These are phyloP conservation scores for Aspergillus taichungensis DNA, from an alignment of 495 filamentous ascomycete species.

Conservation along the genomic window DNA sequence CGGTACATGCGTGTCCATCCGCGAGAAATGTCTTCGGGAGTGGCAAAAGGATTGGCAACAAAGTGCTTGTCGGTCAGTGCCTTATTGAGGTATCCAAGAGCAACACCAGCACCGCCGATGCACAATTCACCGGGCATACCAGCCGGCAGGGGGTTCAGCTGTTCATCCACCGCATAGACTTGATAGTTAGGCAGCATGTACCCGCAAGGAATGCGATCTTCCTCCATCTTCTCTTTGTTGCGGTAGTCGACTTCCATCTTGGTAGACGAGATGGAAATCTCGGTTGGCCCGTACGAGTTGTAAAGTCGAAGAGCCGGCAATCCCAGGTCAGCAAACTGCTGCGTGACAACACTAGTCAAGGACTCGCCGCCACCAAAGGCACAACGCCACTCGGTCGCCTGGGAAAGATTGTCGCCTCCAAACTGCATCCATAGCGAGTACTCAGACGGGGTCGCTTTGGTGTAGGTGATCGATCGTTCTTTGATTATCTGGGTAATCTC, in stretches of 20 bases:
- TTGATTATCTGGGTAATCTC: conserved; percentile 21
- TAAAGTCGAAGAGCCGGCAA: background rate
- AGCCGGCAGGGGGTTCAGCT: conserved; percentile 23
- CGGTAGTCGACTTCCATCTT: conserved; percentile 4
- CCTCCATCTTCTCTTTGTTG: background rate
- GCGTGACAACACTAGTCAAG: conserved; percentile 2
- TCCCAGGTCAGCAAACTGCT: conserved; percentile 6
- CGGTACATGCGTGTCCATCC: conserved; percentile 32
- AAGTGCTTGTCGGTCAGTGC: conserved; percentile 26
- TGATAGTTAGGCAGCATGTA: conserved; percentile 28
- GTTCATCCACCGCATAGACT: conserved; percentile 34
- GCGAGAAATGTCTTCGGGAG: conserved; percentile 2
- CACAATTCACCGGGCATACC: conserved; percentile 35
- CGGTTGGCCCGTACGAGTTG: conserved; percentile 1
- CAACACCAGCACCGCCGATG: conserved; percentile 33
- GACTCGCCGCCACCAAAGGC: conserved; percentile 21
- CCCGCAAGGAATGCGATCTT: conserved; percentile 16
- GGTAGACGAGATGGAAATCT: background rate
- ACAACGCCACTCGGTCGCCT: conserved; percentile 10
- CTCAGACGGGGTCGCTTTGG: conserved; percentile 32
- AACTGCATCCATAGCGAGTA: conserved; percentile 25
- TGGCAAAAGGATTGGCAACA: conserved; percentile 20
- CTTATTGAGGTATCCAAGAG: conserved; percentile 30
- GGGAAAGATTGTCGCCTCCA: conserved; percentile 5
- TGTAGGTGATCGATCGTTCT: conserved; percentile 22